Percentiles rank a stretch among this genome's conserved stretches.
These are phyloP conservation scores for Medicago lupulina DNA, from an alignment of 306 rosid species.

Conservation along the genomic window DNA sequence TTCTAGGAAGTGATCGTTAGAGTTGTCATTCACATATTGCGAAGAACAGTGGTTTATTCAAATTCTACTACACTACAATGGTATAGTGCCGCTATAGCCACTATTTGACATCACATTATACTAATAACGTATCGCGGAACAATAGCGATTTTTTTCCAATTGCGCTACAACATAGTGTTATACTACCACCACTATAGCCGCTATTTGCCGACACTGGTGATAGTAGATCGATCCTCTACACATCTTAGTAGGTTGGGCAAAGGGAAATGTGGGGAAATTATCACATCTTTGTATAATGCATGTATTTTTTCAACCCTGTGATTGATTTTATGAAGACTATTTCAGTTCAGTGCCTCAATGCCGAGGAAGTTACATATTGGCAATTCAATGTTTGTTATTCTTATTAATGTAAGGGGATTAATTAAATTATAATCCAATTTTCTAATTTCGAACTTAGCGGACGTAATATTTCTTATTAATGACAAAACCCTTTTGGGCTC, in stretches of 20 bases:
- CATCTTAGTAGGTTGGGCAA: slow-evolving; percentile 22
- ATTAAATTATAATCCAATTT: too few species aligned
- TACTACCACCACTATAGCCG: background rate
- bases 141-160: background rate
- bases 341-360: background rate
- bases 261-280: background rate
- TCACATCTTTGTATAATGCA: background rate
- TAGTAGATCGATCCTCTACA: background rate
- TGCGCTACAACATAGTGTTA: background rate
- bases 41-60: too few species aligned
- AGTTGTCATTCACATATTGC: background rate
- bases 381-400: background rate
- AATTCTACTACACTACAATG: background rate
- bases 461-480: too few species aligned
- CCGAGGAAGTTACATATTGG: background rate
- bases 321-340: slow-evolving; percentile 22
- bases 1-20: slow-evolving; percentile 7
- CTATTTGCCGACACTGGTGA: background rate
- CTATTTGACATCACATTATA: background rate
- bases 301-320: slow-evolving; percentile 22
- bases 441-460: too few species aligned
- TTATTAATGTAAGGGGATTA: too few species aligned
- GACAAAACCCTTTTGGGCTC: too few species aligned
- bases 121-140: background rate
- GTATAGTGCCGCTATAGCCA: background rate